A percentile compares a stretch with the other conserved stretches of the same genome.
These are phyloP conservation scores for Sordariomycetes sp. DNA, from an alignment of 2,329 filamentous ascomycete species.

Conservation along the genomic window DNA sequence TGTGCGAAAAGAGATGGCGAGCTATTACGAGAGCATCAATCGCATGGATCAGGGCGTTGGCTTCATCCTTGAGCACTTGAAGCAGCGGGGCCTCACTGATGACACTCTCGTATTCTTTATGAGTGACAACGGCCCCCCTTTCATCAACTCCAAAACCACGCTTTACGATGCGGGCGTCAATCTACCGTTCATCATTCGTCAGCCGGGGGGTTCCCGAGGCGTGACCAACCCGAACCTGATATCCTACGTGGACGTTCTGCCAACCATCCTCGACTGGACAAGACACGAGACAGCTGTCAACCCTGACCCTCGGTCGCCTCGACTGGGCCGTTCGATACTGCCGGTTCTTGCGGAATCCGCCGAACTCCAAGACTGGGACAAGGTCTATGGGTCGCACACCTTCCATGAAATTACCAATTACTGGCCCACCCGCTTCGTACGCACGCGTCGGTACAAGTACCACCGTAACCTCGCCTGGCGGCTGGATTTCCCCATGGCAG, in stretches of 20 bases:
- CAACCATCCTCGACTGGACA: conserved; percentile 33
- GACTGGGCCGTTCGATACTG: conserved; percentile 27
- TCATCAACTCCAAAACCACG: conserved; percentile 42
- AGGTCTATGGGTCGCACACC: conserved; percentile 39
- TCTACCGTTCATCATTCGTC: conserved; percentile 30
- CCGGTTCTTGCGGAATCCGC: conserved; percentile 16
- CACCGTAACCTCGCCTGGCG: conserved; percentile 39
- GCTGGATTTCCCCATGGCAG: conserved; percentile 38
- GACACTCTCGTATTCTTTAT: conserved; percentile 34
- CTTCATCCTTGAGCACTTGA: conserved; percentile 24
- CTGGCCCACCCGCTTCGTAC: conserved; percentile 37
- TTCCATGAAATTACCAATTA: conserved; percentile 42
- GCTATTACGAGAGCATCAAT: conserved; percentile 31
- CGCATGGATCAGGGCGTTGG: conserved; percentile 32
- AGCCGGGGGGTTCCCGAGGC: conserved; percentile 15
- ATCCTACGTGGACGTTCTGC: conserved; percentile 35
- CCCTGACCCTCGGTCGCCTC: conserved; percentile 1
- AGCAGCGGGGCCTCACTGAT: conserved; percentile 18
- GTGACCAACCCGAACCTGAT: conserved; percentile 31
- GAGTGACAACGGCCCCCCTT: conserved; percentile 39
- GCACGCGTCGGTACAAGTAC: conserved; percentile 34
- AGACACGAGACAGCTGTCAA: conserved; percentile 1
- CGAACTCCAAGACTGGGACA: conserved; percentile 11
- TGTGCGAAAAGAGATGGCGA: conserved; percentile 28
- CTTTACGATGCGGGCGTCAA: conserved; percentile 36